phyloP scores from a whole-genome alignment of 495 filamentous ascomycete species.

The Collariella sp. region DNA sequence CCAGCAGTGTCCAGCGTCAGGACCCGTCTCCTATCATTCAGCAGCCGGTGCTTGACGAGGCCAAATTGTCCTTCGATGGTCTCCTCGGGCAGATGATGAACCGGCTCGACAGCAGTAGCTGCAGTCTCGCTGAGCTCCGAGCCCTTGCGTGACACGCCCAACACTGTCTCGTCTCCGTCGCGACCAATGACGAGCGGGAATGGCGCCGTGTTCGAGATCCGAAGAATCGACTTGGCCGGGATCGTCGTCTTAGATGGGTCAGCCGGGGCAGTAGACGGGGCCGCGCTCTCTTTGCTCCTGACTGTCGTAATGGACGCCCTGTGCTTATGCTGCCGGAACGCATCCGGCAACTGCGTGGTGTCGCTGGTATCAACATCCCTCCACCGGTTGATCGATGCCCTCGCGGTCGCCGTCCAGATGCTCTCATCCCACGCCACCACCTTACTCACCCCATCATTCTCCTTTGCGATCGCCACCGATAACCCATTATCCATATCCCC shows the following conservation, averaged over 20 bases:
- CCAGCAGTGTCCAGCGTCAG: conserved; percentile 91
- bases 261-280: conserved; percentile 11
- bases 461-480: conserved; percentile 79
- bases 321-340: conserved; percentile 50
- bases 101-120: conserved; percentile 50
- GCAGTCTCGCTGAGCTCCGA: conserved; percentile 57
- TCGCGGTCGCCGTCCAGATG: conserved; percentile 91
- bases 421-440: conserved; percentile 69
- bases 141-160: conserved; percentile 45
- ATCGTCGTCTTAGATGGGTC: conserved; percentile 53
- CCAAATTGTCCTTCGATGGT: conserved; percentile 94
- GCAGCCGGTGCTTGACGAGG: conserved; percentile 80
- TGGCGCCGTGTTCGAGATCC: conserved; percentile 73
- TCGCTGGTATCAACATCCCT: conserved; percentile 68
- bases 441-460: conserved; percentile 82
- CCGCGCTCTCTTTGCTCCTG: conserved; percentile 17
- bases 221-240: conserved; percentile 62
- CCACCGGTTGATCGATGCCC: conserved; percentile 95
- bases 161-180: conserved; percentile 35
- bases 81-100: conserved; percentile 68
- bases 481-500: conserved; percentile 82
- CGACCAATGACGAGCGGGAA: conserved; percentile 48
- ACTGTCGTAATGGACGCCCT: conserved; percentile 44
- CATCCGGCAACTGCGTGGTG: conserved; percentile 43
- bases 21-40: conserved; percentile 84